Base-by-base conservation (phyloP, 164 flowering plant species). In the Stephania japonica region DNA sequence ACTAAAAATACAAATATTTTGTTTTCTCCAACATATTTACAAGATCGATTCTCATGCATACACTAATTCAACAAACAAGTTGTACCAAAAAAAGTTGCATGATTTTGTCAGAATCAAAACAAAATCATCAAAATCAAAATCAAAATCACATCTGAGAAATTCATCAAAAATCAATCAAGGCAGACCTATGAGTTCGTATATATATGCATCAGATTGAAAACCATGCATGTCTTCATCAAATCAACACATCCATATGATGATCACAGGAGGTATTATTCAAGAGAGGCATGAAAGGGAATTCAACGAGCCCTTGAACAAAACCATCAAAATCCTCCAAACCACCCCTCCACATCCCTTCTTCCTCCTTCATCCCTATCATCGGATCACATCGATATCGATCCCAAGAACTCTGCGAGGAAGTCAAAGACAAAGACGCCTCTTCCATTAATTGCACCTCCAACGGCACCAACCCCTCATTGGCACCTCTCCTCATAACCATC, bases 321-420 rank as follows among this genome's bases (percentile, higher is more conserved):
- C 90, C 89, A 56, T 88, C 91, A 67, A 86, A 80, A 75, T 89
- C 88, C 44, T 79, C 80, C 72, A 91, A 85, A 44, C 77, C 86
- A 49, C 72, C 82, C 70, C 79, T 78, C 91, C 90, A 81, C 63
- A 81, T 79, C 23, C 32, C 85, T 42, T 44, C 77, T 73, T 72
- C 78, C 79, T 6, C 71, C 75, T 13, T 63, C 27, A 65, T 76
- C 10, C 6, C 50, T 14, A 8, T 64, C 26, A 64, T 24, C 12
- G 24, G 50, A 26, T 67, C 69, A 9, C 69, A 32, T 32, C 38
- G 3, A 26, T 38, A 14, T 14, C 18, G 23, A 42, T 53, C 53
- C 18, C 19, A 27, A 67, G 23, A 32, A 67, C 63, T 14, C 63
- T 16, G 63, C 23, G 63, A 56, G 18, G 59, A 13, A 4, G 59